Evolutionary conservation across 2,329 filamentous ascomycete species (phyloP), one percentile per base, ranked within the genome.

Genomic region (Aspergillus sergii): DNA sequence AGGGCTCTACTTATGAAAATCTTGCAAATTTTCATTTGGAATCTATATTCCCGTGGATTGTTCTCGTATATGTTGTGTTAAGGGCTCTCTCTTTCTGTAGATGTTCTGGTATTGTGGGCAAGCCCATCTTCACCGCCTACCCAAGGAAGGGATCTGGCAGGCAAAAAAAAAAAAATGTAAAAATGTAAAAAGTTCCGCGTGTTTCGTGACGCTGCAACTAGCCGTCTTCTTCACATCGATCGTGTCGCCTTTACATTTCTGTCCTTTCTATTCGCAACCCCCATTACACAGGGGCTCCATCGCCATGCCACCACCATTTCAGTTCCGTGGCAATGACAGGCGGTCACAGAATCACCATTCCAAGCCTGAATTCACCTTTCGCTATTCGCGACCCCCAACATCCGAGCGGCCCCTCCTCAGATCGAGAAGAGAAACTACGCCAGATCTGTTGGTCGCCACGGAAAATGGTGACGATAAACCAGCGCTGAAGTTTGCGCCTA

Each of bases 281-380:
- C 34, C 32, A 16, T 39, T 26, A 21, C 32, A 55, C 43, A 36
- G 57, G 43, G 54, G 32, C 39, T 26, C 51, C 39, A 34, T 59
- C 39, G 58, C 34, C n/a, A 67, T 65, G 65, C 71, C 70, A 26
- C 72, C 74, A 55, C 67, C 70, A 16, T 77, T 70, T 57, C 66
- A 76, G 65, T 78, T 78, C 62, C 75, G 72, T 61, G 76, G 75
- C 41, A 73, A 72, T 60, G 68, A 73, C 57, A 68, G 67, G 34
- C 72, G 69, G 46, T 67, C 71, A 26, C 66, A 66, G 21, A 58
- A 70, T 45, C 26, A 51, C 51, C 59, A 68, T 6, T 69, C 69
- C 16, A 73, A 62, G 58, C 75, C 71, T 61, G 73, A 79, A 57
- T 80, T 80, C 62, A 80, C 78, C 0, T 80, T 80, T 66, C 76